phyloP scores from a whole-genome alignment of 768 basidiomycete species.

The Sporobolomyces pararoseus region DNA sequence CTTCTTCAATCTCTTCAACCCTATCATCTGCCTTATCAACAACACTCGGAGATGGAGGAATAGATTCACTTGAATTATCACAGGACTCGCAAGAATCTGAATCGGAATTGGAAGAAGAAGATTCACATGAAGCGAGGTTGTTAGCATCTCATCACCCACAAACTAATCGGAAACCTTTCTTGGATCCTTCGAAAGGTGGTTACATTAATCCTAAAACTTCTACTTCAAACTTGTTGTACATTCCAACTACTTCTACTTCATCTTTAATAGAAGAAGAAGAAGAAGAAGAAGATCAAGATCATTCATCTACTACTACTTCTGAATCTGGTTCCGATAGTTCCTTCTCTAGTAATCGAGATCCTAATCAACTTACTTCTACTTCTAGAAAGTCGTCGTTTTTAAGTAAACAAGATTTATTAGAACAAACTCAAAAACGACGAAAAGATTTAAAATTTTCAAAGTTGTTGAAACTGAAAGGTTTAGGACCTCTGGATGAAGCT shows the following conservation, averaged over 20 bases:
- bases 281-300: too few species aligned
- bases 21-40: background rate
- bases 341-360: too few species aligned
- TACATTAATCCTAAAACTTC: constrained; percentile 24
- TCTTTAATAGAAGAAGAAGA: constrained; percentile 23
- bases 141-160: constrained; percentile 33
- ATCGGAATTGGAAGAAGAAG: too few species aligned
- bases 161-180: constrained; percentile 5
- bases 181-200: constrained; percentile 23
- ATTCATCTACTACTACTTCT: too few species aligned
- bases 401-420: too few species aligned
- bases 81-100: background rate
- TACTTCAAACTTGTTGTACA: constrained; percentile 24
- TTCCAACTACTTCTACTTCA: constrained; percentile 37
- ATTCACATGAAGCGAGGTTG: constrained; percentile 1
- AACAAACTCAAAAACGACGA: too few species aligned
- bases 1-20: background rate
- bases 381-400: too few species aligned
- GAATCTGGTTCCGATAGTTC: too few species aligned
- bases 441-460: constrained; percentile 2
- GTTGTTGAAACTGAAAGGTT: constrained; percentile 34
- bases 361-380: too few species aligned
- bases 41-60: too few species aligned
- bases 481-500: constrained; percentile 69
- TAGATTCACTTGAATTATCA: background rate